Percentiles rank a stretch among this genome's conserved stretches.
phyloP scores from a whole-genome alignment of 331 rosid genomes.

The Telfairia occidentalis region DNA sequence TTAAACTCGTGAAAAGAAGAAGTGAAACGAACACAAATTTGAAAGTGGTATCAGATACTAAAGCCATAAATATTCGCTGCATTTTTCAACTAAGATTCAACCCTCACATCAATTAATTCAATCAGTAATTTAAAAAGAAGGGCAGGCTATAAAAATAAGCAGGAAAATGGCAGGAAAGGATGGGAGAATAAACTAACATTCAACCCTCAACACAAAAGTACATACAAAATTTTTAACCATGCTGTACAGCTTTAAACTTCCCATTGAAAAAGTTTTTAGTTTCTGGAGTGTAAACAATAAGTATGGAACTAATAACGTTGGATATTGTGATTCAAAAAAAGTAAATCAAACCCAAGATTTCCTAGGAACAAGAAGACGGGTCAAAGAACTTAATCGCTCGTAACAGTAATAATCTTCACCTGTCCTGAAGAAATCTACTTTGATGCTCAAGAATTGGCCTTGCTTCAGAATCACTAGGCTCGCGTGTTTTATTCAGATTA shows the following conservation, averaged over 20 bases:
- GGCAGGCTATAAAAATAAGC: too few species aligned
- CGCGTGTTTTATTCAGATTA: constrained; percentile 23
- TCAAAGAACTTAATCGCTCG: neutral
- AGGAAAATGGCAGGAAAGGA: neutral
- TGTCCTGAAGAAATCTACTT: constrained; percentile 64
- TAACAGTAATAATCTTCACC: constrained; percentile 36
- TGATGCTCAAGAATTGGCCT: constrained; percentile 31
- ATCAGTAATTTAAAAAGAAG: neutral
- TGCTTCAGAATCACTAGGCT: constrained; percentile 25
- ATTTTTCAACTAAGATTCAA: neutral
- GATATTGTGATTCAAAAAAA: neutral
- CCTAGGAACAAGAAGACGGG: neutral
- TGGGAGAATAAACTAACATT: neutral
- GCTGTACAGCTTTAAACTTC: neutral
- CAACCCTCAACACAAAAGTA: neutral
- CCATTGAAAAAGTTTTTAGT: neutral
- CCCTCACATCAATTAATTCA: neutral
- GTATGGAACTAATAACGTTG: neutral
- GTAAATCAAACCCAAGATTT: neutral
- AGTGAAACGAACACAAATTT: neutral
- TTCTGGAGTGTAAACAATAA: neutral
- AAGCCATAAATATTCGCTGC: neutral
- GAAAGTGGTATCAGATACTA: neutral
- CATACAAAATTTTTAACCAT: neutral
- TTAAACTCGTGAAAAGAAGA: neutral